These are phyloP conservation scores for Eucalyptus leucophloia DNA, from an alignment of 345 rosid genomes.

Conservation along the genomic window DNA sequence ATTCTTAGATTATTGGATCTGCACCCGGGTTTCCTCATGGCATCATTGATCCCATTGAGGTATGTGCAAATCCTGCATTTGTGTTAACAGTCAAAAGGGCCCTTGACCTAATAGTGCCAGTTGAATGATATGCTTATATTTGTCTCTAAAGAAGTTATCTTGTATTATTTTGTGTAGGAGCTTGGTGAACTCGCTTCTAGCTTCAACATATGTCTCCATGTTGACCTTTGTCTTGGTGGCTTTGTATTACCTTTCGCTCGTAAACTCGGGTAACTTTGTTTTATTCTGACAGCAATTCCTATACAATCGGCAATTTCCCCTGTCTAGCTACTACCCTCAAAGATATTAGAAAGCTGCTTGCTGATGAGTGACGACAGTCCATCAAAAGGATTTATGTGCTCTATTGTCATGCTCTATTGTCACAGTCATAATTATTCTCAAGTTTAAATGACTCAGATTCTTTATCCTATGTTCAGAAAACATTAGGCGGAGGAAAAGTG, in stretches of 20 bases:
- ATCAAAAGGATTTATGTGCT: background rate
- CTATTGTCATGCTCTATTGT: background rate
- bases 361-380: background rate
- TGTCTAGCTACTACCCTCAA: background rate
- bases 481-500: background rate
- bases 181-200: constrained; percentile 76
- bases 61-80: constrained; percentile 4
- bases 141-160: background rate
- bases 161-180: constrained; percentile 37
- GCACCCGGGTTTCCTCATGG: constrained; percentile 99
- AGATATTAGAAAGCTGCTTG: background rate
- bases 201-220: constrained; percentile 80
- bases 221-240: constrained; percentile 99
- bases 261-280: constrained; percentile 56
- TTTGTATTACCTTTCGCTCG: constrained; percentile 92
- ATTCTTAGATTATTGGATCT: constrained; percentile 90
- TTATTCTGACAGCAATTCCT: background rate
- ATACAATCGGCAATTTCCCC: background rate
- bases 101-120: background rate
- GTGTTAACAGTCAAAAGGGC: background rate
- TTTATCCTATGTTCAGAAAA: background rate
- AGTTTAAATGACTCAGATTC: background rate
- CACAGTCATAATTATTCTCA: background rate
- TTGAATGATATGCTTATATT: background rate
- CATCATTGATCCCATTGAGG: constrained; percentile 95